Evolutionary conservation across 495 filamentous ascomycete species (phyloP).

Genomic region (Peziza echinospora): DNA sequence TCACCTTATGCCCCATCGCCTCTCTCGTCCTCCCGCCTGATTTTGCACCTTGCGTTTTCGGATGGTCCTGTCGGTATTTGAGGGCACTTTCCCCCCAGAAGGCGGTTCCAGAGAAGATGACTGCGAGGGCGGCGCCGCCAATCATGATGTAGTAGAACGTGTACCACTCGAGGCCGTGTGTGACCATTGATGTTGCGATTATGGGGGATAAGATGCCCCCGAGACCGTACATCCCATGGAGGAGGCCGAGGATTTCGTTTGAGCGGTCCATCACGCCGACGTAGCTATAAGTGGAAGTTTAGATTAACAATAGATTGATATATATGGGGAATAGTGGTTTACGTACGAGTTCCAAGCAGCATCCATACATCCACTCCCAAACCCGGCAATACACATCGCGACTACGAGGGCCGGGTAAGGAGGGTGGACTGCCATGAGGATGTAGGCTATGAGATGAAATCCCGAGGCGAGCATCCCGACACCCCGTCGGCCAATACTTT

Average conservation of each 20-base stretch:
- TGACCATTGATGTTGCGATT: conserved; percentile 44
- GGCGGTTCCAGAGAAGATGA: conserved; percentile 30
- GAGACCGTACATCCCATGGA: conserved; percentile 52
- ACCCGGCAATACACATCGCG: conserved; percentile 43
- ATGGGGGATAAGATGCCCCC: conserved; percentile 50
- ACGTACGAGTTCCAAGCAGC: conserved; percentile 57
- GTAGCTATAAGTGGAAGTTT: too few species aligned
- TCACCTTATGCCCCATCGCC: conserved; percentile 8
- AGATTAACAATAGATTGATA: too few species aligned
- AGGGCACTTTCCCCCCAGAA: conserved; percentile 27
- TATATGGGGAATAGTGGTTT: too few species aligned
- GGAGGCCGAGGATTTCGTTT: conserved; percentile 37
- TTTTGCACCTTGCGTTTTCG: background rate
- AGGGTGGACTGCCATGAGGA: conserved; percentile 40
- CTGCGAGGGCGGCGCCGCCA: conserved; percentile 27
- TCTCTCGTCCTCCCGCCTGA: conserved; percentile 3
- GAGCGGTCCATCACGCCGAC: conserved; percentile 43
- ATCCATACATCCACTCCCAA: conserved; percentile 43
- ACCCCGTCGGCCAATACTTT: conserved; percentile 41
- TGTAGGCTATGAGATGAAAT: conserved; percentile 30
- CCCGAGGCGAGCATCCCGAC: conserved; percentile 36
- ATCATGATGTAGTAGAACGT: conserved; percentile 39
- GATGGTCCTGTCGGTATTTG: background rate
- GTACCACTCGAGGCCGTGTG: conserved; percentile 31
- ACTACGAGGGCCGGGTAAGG: conserved; percentile 46